These are phyloP conservation scores for Alternaria viburni DNA, from an alignment of 2,329 filamentous ascomycete genomes.

Conservation along the genomic window DNA sequence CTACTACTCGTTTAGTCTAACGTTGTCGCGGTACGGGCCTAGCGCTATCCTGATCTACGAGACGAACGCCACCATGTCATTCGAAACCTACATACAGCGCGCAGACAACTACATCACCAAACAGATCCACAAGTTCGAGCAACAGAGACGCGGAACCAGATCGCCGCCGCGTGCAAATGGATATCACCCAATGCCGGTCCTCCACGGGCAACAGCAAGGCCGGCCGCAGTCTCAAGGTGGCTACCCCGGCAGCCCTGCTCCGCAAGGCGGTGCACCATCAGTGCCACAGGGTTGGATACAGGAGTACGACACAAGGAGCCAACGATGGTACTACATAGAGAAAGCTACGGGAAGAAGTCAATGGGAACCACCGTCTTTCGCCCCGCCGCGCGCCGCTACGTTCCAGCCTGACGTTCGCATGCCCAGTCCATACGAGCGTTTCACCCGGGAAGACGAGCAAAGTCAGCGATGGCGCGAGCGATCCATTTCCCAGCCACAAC, in stretches of 20 bases:
- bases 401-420: conserved; percentile 5
- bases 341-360: conserved; percentile 64
- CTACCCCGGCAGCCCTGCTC: conserved; percentile 6
- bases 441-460: not conserved
- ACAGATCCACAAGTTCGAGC: conserved; percentile 26
- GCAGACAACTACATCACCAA: conserved; percentile 24
- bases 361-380: conserved; percentile 58
- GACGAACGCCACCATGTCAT: conserved; percentile 9
- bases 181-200: conserved; percentile 11
- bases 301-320: conserved; percentile 65
- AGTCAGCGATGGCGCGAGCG: not conserved
- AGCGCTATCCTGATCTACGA: not conserved
- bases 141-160: conserved; percentile 16
- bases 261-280: conserved; percentile 17
- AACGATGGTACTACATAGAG: conserved; percentile 70
- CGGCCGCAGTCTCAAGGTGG: conserved; percentile 4
- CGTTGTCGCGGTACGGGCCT: not conserved
- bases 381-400: not conserved
- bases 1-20: not conserved
- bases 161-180: conserved; percentile 9
- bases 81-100: conserved; percentile 22
- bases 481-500: conserved; percentile 10
- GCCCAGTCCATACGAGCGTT: conserved; percentile 1
- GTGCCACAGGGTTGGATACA: conserved; percentile 61
- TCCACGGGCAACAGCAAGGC: not conserved